These are phyloP conservation scores for Lentinula lateritia DNA, from an alignment of 768 basidiomycete species.

Conservation along the genomic window DNA sequence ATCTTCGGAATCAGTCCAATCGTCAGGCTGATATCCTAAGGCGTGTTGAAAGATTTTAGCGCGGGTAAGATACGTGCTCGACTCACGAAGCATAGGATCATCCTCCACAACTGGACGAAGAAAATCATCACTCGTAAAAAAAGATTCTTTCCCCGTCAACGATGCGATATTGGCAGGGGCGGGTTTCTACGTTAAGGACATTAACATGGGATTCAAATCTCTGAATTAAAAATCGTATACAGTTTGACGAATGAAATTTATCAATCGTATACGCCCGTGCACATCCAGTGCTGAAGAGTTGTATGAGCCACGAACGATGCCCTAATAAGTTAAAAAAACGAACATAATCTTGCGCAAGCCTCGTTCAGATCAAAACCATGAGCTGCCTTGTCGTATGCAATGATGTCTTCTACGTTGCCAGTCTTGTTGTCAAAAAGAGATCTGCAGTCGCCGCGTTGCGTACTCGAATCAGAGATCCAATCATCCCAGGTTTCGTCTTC, in stretches of 20 bases:
- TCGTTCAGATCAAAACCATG: slow-evolving; percentile 62
- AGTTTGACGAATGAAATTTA: slow-evolving; percentile 66
- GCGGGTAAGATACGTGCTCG: not conserved
- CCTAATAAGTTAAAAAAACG: slow-evolving; percentile 16
- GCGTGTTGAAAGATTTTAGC: not conserved
- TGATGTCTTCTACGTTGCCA: slow-evolving; percentile 49
- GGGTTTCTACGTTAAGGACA: slow-evolving; percentile 38
- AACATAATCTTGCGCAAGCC: slow-evolving; percentile 49
- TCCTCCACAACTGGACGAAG: slow-evolving; percentile 79
- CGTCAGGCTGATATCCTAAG: slow-evolving; percentile 57
- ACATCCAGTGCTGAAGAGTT: slow-evolving; percentile 59
- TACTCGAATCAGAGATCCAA: slow-evolving; percentile 68
- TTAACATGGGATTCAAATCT: slow-evolving; percentile 5
- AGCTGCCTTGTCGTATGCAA: slow-evolving; percentile 53
- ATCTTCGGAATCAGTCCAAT: slow-evolving; percentile 78
- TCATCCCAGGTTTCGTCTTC: slow-evolving; percentile 71
- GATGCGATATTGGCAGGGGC: slow-evolving; percentile 35
- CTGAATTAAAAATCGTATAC: slow-evolving; percentile 22
- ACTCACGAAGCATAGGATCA: slow-evolving; percentile 85
- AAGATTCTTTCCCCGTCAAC: slow-evolving; percentile 51
- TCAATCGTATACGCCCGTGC: slow-evolving; percentile 60
- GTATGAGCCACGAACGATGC: slow-evolving; percentile 3
- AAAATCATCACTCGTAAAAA: slow-evolving; percentile 74
- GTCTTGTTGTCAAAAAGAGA: slow-evolving; percentile 77
- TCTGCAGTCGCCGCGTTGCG: slow-evolving; percentile 41